Base-by-base conservation (phyloP, 306 rosid genomes). In the Vachellia pachyceras region DNA sequence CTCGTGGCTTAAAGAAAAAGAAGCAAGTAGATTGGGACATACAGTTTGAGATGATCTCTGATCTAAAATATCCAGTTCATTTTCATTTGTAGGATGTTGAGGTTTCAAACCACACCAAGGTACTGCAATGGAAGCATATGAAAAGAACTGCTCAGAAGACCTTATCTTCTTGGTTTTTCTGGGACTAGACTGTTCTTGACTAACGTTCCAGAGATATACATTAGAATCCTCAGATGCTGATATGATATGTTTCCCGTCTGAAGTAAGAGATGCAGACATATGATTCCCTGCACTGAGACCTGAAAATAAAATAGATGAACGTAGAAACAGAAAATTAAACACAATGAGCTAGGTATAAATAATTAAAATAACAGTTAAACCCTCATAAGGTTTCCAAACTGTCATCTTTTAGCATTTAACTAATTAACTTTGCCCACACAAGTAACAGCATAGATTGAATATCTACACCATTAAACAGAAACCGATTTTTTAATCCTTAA, bases 161-260 rank as follows among this genome's bases (percentile, higher is more conserved):
- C 65, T 77, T 58, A 86, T 80, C 73, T 84, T 86, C 80, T 80
- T 80, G 35, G 85, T 60, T 78, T 86, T 87, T 61, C 15, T 22
- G 11, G 80, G 76, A 72, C 29, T 73, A 58, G 82, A 66, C 66
- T 75, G 87, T 49, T 84, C 88, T 40, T 82, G 83, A 77, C 67
- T 76, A 83, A 85, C 81, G 55, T 90, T 93, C 98, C 98, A 96
- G 68, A 96, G 35, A 78, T 92, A 92, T 25, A 96, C 98, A 77
- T 89, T 93, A 14, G 97, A 92, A 84, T 96, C 98, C 80, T 94
- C 98, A 33, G 90, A 87, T 10, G 96, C 97, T 1, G 98, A 90
- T 88, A 96, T 79, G 69, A 96, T 88, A 77, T 94, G 97, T 85
- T 92, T 92, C 81, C 99, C 99, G 65, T 96, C 91, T n/a, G 97